Evolutionary conservation across 208 protist genomes (phyloP), one percentile per base, ranked within the genome.

Genomic region (Endotrypanum monterogeii): DNA sequence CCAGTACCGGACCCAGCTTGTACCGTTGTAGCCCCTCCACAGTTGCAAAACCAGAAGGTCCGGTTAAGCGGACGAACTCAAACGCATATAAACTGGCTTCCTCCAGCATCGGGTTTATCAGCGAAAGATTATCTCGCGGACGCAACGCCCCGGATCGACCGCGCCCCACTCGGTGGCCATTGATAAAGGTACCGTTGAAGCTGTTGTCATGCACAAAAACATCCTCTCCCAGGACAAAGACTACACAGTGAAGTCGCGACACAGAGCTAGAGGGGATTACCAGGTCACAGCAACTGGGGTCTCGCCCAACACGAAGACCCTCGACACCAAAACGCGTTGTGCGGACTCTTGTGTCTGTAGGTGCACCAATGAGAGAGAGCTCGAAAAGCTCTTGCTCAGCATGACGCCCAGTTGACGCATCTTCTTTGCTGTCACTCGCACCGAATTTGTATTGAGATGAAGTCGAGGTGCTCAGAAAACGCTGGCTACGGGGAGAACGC

Each of bases 141-240:
- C 69, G 63, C 23, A 93, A 70, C 69, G 76, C 67, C 16, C 73
- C 72, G 57, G 61, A 78, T 12, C 79, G 80, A 8, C 81, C 83
- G 5, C 75, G 70, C 1, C 86, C 84, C n/a, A 93, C 79, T 0
- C 65, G 78, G 14, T 73, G 44, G 0, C 86, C 86, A 54, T 95
- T 93, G 58, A 95, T 76, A 57, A 91, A 95, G 1, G 90, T 93
- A n/a, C 90, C 90, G 73, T 93, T 95, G 67, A 79, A 79, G 67
- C 85, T 91, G 66, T 83, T 78, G 79, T 95, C 88, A 50, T 87
- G 84, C 28, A 92, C 83, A 46, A 82, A 92, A 14, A 95, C 85
- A 7, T 89, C 77, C 20, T 82, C 74, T 61, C 83, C 83, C 6
- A 92, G 48, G 25, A 84, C 80, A 67, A 81, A 93, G 46, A 89